These are phyloP conservation scores for Globisporangium acanthophoron DNA, from an alignment of 352 stramenopile genomes.

Conservation along the genomic window DNA sequence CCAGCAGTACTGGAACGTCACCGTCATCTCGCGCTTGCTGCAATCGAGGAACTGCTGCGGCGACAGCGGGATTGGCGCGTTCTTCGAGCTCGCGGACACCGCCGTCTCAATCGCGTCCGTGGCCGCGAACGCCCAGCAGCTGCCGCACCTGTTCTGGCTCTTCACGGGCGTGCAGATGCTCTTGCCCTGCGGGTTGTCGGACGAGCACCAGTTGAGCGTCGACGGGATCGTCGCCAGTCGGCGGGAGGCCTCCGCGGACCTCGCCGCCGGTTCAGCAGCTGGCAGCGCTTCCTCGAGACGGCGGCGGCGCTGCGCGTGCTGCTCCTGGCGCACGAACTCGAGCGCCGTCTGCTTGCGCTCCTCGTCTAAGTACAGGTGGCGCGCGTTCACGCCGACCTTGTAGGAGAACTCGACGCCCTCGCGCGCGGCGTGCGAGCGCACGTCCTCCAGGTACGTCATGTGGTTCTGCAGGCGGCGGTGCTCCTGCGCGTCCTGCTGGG, in stretches of 20 bases:
- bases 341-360: conserved; percentile 26
- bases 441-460: conserved; percentile 63
- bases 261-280: conserved; percentile 6
- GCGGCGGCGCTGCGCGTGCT: conserved; percentile 31
- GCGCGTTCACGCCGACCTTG: conserved; percentile 55
- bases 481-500: conserved; percentile 23
- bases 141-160: conserved; percentile 77
- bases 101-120: conserved; percentile 75
- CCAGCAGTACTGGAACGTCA: conserved; percentile 81
- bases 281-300: conserved; percentile 10
- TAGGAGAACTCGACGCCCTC: conserved; percentile 51
- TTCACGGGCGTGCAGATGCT: conserved; percentile 75
- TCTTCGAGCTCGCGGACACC: conserved; percentile 41
- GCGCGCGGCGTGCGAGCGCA: conserved; percentile 37
- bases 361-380: conserved; percentile 57
- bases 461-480: conserved; percentile 49
- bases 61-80: conserved; percentile 46
- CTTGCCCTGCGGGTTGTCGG: conserved; percentile 49
- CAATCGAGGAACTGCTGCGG: conserved; percentile 79
- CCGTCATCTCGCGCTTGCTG: conserved; percentile 57
- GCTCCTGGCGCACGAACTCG: conserved; percentile 59
- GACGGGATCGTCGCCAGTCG: conserved; percentile 12
- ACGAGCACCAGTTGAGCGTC: conserved; percentile 71
- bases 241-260: conserved; percentile 1
- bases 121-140: conserved; percentile 78